Evolutionary conservation across 495 filamentous ascomycete species (phyloP).

Genomic region (Xylaria longipes): DNA sequence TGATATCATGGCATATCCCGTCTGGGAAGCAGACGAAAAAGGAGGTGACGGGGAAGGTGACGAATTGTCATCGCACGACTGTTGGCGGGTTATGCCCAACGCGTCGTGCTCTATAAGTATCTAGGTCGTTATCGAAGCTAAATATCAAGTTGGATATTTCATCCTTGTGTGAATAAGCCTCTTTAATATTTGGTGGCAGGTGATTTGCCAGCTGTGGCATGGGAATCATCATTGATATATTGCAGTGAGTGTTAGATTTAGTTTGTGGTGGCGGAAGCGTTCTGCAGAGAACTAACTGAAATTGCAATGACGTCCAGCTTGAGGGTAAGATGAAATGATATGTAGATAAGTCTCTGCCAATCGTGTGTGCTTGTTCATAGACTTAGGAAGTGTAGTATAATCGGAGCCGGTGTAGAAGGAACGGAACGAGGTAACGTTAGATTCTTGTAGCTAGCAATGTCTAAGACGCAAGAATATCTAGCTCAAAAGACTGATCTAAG

Average conservation of each 20-base stretch:
- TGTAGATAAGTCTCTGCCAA: not conserved
- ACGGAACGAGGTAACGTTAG: not conserved
- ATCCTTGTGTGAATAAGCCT: not conserved
- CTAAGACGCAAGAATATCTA: not conserved
- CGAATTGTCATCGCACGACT: not conserved
- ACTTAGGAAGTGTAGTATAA: not conserved
- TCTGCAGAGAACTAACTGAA: not conserved
- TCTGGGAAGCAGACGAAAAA: not conserved
- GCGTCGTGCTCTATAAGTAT: not conserved
- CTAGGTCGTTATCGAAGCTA: not conserved
- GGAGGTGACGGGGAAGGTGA: not conserved
- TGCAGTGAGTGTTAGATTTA: not conserved
- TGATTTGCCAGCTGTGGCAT: not conserved
- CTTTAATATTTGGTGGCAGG: too few species aligned
- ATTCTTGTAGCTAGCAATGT: not conserved
- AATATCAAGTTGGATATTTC: slow-evolving; percentile 1
- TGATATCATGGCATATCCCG: not conserved
- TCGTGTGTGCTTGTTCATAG: not conserved
- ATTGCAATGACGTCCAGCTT: not conserved
- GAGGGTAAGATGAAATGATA: not conserved
- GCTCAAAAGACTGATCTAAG: not conserved
- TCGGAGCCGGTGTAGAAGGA: not conserved
- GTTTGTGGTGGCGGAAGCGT: not conserved
- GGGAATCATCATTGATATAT: not conserved
- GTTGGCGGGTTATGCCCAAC: not conserved